These are phyloP conservation scores for Parmales sp. DNA, from an alignment of 108 stramenopile genomes.

Conservation along the genomic window DNA sequence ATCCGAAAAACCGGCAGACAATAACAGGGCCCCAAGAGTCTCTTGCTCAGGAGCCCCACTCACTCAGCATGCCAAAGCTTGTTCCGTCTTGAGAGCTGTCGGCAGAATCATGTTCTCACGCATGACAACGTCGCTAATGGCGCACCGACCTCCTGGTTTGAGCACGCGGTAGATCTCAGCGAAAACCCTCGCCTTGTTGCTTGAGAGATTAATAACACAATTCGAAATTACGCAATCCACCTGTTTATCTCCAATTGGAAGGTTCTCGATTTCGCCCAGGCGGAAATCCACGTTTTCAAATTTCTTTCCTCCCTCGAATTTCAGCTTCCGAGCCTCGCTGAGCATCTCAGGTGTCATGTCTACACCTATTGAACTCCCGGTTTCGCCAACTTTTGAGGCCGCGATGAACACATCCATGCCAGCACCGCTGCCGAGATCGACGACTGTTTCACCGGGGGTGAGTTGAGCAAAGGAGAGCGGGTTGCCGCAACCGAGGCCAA, in stretches of 20 bases:
- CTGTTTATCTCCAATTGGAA: conserved; percentile 57
- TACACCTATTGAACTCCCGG: too few relatives aligned
- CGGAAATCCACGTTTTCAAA: conserved; percentile 16
- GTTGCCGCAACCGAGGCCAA: conserved; percentile 44
- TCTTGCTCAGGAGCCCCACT: conserved; percentile 38
- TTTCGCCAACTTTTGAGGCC: conserved; percentile 38
- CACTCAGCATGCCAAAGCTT: conserved; percentile 54
- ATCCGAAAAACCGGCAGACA: conserved; percentile 34
- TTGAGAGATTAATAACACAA: conserved; percentile 78
- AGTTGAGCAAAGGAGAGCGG: conserved; percentile 25
- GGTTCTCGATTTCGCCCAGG: conserved; percentile 77
- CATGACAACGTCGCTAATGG: conserved; percentile 51
- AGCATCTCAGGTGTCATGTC: conserved; percentile 66
- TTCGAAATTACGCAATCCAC: conserved; percentile 75
- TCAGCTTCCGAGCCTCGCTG: conserved; percentile 32
- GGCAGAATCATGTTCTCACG: conserved; percentile 27
- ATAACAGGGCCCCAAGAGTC: conserved; percentile 28
- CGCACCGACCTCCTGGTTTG: conserved; percentile 62
- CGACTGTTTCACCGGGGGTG: conserved; percentile 31
- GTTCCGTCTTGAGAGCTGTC: conserved; percentile 25
- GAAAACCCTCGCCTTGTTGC: conserved; percentile 68
- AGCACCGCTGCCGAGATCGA: conserved; percentile 58
- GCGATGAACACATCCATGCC: conserved; percentile 51
- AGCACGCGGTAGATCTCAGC: conserved; percentile 61
- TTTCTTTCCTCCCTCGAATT: conserved; percentile 15